Conservation (phyloP, 1,284 basidiomycete species). For the Malassezia japonica region DNA sequence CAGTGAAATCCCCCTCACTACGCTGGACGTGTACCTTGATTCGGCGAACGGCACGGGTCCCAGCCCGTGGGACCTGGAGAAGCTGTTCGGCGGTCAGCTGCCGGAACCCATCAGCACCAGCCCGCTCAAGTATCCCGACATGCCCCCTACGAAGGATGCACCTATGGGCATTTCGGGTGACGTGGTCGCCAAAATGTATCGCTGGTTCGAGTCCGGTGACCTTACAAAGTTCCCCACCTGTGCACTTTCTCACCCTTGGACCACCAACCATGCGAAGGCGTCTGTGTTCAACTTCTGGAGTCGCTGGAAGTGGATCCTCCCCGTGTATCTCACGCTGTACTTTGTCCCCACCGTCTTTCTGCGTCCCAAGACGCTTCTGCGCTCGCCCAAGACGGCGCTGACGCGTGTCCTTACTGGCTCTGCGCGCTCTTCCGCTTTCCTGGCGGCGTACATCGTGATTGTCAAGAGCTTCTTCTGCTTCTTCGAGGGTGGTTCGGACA, state of each 20-base stretch:
- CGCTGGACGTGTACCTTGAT: neutral
- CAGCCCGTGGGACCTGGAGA: conserved; percentile 11
- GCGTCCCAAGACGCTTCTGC: conserved; percentile 38
- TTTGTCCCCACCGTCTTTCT: conserved; percentile 60
- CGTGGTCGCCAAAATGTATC: conserved; percentile 29
- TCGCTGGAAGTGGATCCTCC: conserved; percentile 51
- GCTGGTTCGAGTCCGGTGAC: conserved; percentile 33
- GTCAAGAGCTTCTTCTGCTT: conserved; percentile 78
- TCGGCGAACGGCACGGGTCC: neutral
- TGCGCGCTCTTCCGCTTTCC: conserved; percentile 73
- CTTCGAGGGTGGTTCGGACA: conserved; percentile 57
- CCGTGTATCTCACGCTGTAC: conserved; percentile 76
- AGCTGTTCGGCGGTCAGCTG: conserved; percentile 32
- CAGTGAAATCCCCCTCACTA: conserved; percentile 19
- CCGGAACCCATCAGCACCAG: conserved; percentile 31
- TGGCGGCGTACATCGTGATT: conserved; percentile 72
- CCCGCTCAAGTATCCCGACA: conserved; percentile 27
- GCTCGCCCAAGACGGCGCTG: conserved; percentile 26
- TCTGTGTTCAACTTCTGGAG: conserved; percentile 66
- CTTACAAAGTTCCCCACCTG: conserved; percentile 26
- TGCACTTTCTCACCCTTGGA: conserved; percentile 64
- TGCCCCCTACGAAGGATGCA: conserved; percentile 25
- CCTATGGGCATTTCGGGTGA: conserved; percentile 35
- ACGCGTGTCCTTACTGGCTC: conserved; percentile 62
- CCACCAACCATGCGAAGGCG: conserved; percentile 61